Evolutionary conservation across 208 protist genomes (phyloP), one percentile per base, ranked within the genome.

Genomic region (Leptomonas seymouri): DNA sequence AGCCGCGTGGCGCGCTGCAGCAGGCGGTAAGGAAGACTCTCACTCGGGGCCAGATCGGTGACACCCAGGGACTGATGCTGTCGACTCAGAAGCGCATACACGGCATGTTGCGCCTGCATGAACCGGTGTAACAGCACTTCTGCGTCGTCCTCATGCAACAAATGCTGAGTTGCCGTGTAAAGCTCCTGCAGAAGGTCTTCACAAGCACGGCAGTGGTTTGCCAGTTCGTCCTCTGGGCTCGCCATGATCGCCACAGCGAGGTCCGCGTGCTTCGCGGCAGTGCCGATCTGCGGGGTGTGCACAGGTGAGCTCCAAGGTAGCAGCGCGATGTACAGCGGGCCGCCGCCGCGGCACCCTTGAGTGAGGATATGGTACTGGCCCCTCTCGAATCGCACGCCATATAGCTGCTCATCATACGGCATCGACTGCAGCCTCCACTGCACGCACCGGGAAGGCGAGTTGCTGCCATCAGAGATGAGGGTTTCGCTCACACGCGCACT

Each of bases 351-450:
- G 34, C 77, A 44, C 11, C 65, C 67, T 60, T 93, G 84, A 2
- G 86, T 85, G 54, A 93, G 75, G 5, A 89, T 53, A 65, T 90
- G 78, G 68, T 81, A 87, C 36, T 59, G 72, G 1, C 81, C 77
- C 25, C 69, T 34, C 58, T 87, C 68, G 34, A 71, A 73, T 44
- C 72, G 81, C 50, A 87, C 55, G 25, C 81, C 81, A 65, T 81
- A 84, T 20, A 87, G 66, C 36, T 62, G 50, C 55, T 84, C 81
- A 16, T 57, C 60, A 59, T 72, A 84, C 3, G 34, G 23, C 45
- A 76, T 51, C 54, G 36, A 44, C 41, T 71, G 62, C 23, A 59
- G 63, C 42, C 63, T 62, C 62, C 54, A 76, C 49, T 76, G 63
- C 49, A 76, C 3, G 21, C 31, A 34, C 16, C 15, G 23, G n/a